Evolutionary conservation across 73 alveolate species (phyloP).

Genomic region (Stentor coeruleus): DNA sequence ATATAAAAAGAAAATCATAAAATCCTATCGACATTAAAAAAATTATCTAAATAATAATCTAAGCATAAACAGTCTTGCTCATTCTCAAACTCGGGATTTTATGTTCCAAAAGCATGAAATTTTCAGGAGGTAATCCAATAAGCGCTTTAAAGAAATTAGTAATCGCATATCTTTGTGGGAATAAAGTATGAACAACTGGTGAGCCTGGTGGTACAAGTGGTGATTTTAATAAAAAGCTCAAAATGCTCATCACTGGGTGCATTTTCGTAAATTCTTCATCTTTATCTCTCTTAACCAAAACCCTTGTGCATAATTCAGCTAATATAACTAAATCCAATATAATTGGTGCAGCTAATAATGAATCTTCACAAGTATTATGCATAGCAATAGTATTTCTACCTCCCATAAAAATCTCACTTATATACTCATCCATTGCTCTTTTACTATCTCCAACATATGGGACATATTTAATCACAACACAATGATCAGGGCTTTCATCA

Average conservation of each 20-base stretch:
- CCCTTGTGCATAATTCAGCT: slow-evolving; percentile 84
- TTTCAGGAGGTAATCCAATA: slow-evolving; percentile 70
- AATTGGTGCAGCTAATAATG: slow-evolving; percentile 92
- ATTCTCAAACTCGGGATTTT: background rate
- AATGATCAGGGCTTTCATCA: slow-evolving; percentile 86
- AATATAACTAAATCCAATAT: slow-evolving; percentile 81
- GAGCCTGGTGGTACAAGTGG: slow-evolving; percentile 71
- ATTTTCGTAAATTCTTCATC: background rate
- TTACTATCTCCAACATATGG: slow-evolving; percentile 96
- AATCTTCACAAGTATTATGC: slow-evolving; percentile 94
- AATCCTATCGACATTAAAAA: no score
- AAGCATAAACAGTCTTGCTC: no score
- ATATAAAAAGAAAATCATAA: no score
- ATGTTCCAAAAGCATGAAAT: slow-evolving; percentile 52
- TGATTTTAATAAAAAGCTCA: slow-evolving; percentile 77
- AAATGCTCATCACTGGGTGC: slow-evolving; percentile 71
- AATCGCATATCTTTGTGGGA: slow-evolving; percentile 67
- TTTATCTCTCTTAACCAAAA: background rate
- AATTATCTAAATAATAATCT: no score
- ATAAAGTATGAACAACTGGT: slow-evolving; percentile 69
- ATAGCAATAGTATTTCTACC: slow-evolving; percentile 86
- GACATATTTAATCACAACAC: slow-evolving; percentile 88
- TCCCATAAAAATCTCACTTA: slow-evolving; percentile 86
- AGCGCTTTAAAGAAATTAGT: slow-evolving; percentile 67
- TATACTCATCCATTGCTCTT: slow-evolving; percentile 96